phyloP scores from a whole-genome alignment of 176 grass and related monocot species.

The Coix lacrymajobi region DNA sequence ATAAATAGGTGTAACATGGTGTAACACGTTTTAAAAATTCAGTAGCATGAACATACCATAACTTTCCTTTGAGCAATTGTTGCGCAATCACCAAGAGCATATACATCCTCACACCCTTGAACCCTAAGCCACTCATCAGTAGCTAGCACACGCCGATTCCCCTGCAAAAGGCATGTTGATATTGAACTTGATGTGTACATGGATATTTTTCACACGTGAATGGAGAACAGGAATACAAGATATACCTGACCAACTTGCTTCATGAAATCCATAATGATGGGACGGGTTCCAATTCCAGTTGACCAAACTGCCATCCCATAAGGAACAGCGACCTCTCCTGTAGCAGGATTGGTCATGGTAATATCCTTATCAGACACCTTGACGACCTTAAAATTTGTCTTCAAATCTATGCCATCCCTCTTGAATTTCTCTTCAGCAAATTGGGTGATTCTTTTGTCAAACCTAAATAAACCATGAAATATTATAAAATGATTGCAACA shows the following conservation, averaged over 20 bases:
- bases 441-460: slow-evolving; percentile 85
- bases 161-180: slow-evolving; percentile 31
- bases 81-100: slow-evolving; percentile 76
- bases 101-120: slow-evolving; percentile 48
- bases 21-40: not conserved
- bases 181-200: not conserved
- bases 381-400: slow-evolving; percentile 80
- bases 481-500: not conserved
- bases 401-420: slow-evolving; percentile 84
- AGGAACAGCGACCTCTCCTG: slow-evolving; percentile 61
- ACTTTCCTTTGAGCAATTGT: slow-evolving; percentile 78
- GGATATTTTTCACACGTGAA: not conserved
- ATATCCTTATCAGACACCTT: slow-evolving; percentile 83
- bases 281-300: slow-evolving; percentile 81
- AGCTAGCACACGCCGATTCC: slow-evolving; percentile 47
- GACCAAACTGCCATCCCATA: slow-evolving; percentile 97
- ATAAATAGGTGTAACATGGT: not conserved
- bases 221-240: not conserved
- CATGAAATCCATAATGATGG: slow-evolving; percentile 86
- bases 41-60: slow-evolving; percentile 48
- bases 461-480: slow-evolving; percentile 39
- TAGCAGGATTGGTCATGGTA: slow-evolving; percentile 63
- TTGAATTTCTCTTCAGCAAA: slow-evolving; percentile 96
- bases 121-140: slow-evolving; percentile 88
- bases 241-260: slow-evolving; percentile 86